These are phyloP conservation scores for Omphalotus guepiniiformis DNA, from an alignment of 768 basidiomycete genomes.

Conservation along the genomic window DNA sequence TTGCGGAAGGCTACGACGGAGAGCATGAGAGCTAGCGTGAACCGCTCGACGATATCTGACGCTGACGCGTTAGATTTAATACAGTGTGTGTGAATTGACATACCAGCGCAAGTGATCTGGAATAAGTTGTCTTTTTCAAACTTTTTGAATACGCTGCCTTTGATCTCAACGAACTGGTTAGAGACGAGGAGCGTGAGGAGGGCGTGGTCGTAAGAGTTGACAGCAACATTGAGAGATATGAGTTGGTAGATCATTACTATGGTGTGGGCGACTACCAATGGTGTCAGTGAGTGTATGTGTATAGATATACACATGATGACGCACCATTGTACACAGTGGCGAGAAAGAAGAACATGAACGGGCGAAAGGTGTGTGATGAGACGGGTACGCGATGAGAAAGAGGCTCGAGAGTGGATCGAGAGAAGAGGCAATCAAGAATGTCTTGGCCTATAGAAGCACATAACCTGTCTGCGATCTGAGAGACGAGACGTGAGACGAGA, in stretches of 20 bases:
- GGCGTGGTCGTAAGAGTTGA: conserved; percentile 97
- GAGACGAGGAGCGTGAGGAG: conserved; percentile 91
- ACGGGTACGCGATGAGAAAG: conserved; percentile 60
- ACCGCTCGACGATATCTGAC: conserved; percentile 94
- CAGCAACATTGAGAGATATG: conserved; percentile 91
- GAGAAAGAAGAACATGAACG: conserved; percentile 79
- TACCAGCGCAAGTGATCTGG: conserved; percentile 96
- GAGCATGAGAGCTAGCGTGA: conserved; percentile 89
- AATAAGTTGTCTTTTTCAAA: conserved; percentile 99
- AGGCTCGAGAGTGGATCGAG: conserved; percentile 80
- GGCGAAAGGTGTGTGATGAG: conserved; percentile 65
- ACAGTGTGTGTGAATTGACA: conserved; percentile 18
- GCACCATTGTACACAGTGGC: conserved; percentile 80
- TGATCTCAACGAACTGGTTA: conserved; percentile 99
- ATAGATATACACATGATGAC: conserved; percentile 18
- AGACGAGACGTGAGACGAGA: not conserved
- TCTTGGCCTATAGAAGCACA: conserved; percentile 98
- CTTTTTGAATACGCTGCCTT: conserved; percentile 98
- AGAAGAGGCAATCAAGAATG: conserved; percentile 93
- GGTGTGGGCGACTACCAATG: conserved; percentile 73
- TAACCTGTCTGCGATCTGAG: conserved; percentile 88
- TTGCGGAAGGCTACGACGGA: conserved; percentile 90
- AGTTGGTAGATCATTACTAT: conserved; percentile 97
- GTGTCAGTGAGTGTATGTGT: not conserved
- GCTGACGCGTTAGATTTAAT: not conserved